These are phyloP conservation scores for Tricholoma saponaceum DNA, from an alignment of 768 basidiomycete species.

Conservation along the genomic window DNA sequence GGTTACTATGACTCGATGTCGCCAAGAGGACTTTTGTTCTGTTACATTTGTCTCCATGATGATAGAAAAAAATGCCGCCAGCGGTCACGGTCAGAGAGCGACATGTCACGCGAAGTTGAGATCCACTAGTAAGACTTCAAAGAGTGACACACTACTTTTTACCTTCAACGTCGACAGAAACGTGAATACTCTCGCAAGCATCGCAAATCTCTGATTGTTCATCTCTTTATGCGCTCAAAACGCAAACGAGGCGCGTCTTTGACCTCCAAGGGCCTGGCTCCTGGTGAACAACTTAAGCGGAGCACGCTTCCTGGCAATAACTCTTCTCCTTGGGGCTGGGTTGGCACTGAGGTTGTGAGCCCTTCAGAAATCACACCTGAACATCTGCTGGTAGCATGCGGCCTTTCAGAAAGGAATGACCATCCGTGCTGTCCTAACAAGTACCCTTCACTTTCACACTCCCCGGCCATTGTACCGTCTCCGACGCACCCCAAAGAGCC, in stretches of 20 bases:
- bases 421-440: slow-evolving; percentile 58
- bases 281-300: slow-evolving; percentile 63
- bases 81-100: background rate
- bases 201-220: slow-evolving; percentile 1
- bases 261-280: slow-evolving; percentile 45
- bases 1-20: slow-evolving; percentile 10
- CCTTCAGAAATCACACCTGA: slow-evolving; percentile 59
- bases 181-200: slow-evolving; percentile 4
- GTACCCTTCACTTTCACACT: slow-evolving; percentile 29
- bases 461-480: slow-evolving; percentile 6
- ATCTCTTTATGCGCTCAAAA: slow-evolving; percentile 47
- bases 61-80: background rate
- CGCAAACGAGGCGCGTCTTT: slow-evolving; percentile 52
- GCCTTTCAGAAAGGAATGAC: slow-evolving; percentile 49
- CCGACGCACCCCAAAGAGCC: slow-evolving; percentile 3
- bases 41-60: background rate
- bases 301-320: slow-evolving; percentile 42
- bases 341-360: slow-evolving; percentile 57
- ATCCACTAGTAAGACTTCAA: too few species aligned
- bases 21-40: slow-evolving; percentile 3
- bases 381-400: slow-evolving; percentile 65
- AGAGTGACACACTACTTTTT: background rate
- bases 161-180: slow-evolving; percentile 1
- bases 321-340: slow-evolving; percentile 75
- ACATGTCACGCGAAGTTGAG: background rate